These are phyloP conservation scores for Boletus reticulatus DNA, from an alignment of 768 basidiomycete genomes.

Conservation along the genomic window DNA sequence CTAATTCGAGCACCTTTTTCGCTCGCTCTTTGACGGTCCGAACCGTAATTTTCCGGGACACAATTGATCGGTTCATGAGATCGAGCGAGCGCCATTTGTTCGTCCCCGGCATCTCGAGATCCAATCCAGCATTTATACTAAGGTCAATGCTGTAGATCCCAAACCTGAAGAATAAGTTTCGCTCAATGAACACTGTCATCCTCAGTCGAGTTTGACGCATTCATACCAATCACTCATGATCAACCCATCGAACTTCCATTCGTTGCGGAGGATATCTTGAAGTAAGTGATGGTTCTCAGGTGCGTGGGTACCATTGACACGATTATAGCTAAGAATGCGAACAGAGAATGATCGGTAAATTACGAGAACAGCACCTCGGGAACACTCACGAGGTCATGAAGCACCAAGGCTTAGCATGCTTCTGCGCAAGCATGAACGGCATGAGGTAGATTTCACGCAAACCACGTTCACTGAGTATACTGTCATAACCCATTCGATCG, in stretches of 20 bases:
- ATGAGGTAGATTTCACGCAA: constrained; percentile 59
- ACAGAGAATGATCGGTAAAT: not conserved
- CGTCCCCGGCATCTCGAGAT: constrained; percentile 77
- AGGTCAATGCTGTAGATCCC: constrained; percentile 67
- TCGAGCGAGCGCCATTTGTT: constrained; percentile 77
- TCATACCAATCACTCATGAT: constrained; percentile 82
- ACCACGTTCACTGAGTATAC: constrained; percentile 47
- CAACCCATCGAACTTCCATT: constrained; percentile 73
- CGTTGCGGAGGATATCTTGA: constrained; percentile 59
- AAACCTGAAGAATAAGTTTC: constrained; percentile 45
- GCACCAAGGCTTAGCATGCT: constrained; percentile 50
- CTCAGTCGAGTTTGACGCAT: not conserved
- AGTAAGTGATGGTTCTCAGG: constrained; percentile 64
- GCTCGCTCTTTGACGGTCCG: constrained; percentile 67
- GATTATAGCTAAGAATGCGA: constrained; percentile 52
- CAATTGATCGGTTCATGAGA: constrained; percentile 58
- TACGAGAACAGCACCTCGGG: not conserved
- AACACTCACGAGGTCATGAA: constrained; percentile 60
- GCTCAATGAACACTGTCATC: not conserved
- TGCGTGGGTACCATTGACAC: constrained; percentile 72
- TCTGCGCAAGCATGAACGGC: constrained; percentile 60
- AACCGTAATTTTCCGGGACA: constrained; percentile 61
- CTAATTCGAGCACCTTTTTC: constrained; percentile 60
- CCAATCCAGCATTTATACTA: constrained; percentile 70
- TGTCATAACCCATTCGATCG: constrained; percentile 62